Percentiles rank a stretch among this genome's conserved stretches.
phyloP scores from a whole-genome alignment of 2,329 filamentous ascomycete genomes.

The Fusarium gaditjirri region DNA sequence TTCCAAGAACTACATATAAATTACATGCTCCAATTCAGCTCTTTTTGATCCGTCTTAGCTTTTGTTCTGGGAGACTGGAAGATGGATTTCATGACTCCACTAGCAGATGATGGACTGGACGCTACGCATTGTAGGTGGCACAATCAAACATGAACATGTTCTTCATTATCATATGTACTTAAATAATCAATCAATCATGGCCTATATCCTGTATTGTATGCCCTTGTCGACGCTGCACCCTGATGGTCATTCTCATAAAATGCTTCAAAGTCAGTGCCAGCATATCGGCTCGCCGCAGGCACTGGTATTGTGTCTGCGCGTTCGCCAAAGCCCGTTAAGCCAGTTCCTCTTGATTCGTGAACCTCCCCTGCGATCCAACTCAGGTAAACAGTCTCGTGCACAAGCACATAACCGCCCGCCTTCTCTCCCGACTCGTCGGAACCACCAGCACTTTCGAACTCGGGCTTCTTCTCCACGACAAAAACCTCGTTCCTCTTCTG shows the following conservation, averaged over 20 bases:
- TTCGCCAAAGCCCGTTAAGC: constrained; percentile 8
- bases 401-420: constrained; percentile 46
- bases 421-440: constrained; percentile 25
- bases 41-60: accelerated
- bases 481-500: constrained; percentile 48
- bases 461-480: constrained; percentile 49
- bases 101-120: accelerated
- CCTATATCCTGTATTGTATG: constrained; percentile 32
- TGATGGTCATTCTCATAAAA: constrained; percentile 32
- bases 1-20: neutral
- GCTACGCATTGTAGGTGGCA: no score
- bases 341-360: constrained; percentile 26
- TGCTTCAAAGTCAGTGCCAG: constrained; percentile 43
- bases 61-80: neutral
- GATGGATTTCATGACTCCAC: neutral
- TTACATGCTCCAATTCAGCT: neutral
- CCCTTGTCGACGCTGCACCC: neutral
- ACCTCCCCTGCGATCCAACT: constrained; percentile 50
- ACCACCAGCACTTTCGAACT: constrained; percentile 47
- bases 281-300: constrained; percentile 23
- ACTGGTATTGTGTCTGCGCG: neutral
- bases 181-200: neutral
- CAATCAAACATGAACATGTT: neutral
- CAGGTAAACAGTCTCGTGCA: constrained; percentile 52
- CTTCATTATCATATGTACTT: neutral